Evolutionary conservation across 129 eudicot species (phyloP).

Genomic region (Glebionis coronaria): DNA sequence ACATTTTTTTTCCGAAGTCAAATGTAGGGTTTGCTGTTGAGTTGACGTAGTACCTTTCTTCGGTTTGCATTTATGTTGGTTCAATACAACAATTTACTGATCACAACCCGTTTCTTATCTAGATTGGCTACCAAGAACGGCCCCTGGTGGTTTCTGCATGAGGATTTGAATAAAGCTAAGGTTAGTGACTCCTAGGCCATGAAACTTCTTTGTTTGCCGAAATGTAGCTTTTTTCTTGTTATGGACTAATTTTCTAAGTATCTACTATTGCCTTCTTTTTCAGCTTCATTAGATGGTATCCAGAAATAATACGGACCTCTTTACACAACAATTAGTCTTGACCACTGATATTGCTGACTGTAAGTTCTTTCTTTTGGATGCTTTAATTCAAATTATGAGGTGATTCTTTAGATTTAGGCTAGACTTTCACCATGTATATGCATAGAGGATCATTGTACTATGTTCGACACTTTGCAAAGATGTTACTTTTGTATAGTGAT

Average conservation of each 20-base stretch:
- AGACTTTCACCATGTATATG: background rate
- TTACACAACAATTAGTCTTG: conserved; percentile 12
- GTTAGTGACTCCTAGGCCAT: conserved; percentile 22
- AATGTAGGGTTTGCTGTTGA: too few species aligned
- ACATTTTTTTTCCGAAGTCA: too few species aligned
- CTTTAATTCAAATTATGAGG: background rate
- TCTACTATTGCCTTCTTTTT: background rate
- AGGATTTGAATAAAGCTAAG: conserved; percentile 42
- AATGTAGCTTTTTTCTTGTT: background rate
- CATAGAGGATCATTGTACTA: conserved; percentile 6
- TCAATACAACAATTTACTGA: background rate
- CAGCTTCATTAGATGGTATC: conserved; percentile 20
- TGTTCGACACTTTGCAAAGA: background rate
- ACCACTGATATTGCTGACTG: conserved; percentile 22
- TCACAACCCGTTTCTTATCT: conserved; percentile 13
- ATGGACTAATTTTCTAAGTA: background rate
- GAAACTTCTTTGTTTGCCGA: background rate
- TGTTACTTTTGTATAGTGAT: background rate
- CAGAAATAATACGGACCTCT: conserved; percentile 9
- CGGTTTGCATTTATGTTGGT: background rate
- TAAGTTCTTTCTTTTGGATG: conserved; percentile 15
- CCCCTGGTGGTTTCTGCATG: conserved; percentile 89
- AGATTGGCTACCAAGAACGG: conserved; percentile 53
- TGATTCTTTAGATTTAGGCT: background rate
- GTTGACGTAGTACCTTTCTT: background rate